Conservation (phyloP, 345 rosid genomes). For the Nephelium lappaceum region DNA sequence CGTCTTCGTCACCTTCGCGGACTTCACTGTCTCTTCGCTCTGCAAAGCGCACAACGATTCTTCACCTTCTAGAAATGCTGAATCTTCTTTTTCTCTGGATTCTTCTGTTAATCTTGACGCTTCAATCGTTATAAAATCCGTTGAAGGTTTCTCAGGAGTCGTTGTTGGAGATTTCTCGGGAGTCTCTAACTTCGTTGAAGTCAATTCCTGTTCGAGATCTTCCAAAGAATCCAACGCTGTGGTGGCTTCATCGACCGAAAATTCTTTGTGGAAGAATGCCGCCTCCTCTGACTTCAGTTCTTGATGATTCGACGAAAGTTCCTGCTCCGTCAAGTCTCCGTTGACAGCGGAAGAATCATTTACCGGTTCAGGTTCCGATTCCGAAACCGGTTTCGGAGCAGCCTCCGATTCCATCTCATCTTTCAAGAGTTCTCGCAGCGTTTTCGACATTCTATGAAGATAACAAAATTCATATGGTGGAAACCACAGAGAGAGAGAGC, state of each 20-base stretch:
- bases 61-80: background rate
- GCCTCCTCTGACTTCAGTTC: conserved; percentile 7
- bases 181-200: background rate
- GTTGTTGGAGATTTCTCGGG: background rate
- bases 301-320: no score
- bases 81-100: conserved; percentile 6
- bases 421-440: conserved; percentile 10
- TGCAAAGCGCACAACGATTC: conserved; percentile 4
- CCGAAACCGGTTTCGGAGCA: background rate
- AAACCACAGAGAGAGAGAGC: background rate
- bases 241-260: background rate
- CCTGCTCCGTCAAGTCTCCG: background rate
- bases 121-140: conserved; percentile 10
- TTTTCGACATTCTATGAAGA: conserved; percentile 22
- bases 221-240: background rate
- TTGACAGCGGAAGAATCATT: background rate
- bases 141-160: background rate
- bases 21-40: conserved; percentile 17
- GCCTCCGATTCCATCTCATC: conserved; percentile 15
- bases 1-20: conserved; percentile 21
- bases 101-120: background rate
- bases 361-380: background rate
- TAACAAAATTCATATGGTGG: background rate
- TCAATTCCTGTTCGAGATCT: background rate
- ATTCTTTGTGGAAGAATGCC: background rate